Base-by-base conservation (phyloP, 257 asterid species). In the Cynanchum wilfordii region DNA sequence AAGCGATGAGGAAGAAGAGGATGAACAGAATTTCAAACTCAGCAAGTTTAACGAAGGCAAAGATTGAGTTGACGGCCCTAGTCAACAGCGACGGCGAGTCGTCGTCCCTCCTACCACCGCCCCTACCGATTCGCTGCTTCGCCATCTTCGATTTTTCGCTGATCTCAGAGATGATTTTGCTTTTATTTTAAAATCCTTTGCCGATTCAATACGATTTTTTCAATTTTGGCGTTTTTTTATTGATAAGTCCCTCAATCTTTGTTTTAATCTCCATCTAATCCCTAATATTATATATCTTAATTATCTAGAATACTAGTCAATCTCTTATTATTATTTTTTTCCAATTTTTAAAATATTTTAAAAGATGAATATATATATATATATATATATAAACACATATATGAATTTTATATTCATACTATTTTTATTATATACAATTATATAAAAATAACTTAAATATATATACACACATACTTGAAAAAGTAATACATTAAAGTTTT, bases 1-100 rank as follows among this genome's bases (percentile, higher is more conserved):
- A 93, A 57, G 89, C 89, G 54, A 84, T 49, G 85, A 93, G 64
- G 86, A 93, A 80, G 85, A 93, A 93, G 75, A 89, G 89, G 63
- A 88, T 81, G 81, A 93, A 90, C 69, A 93, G 93, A 84, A 93
- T 93, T 92, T 93, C 98, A 78, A 93, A 93, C 80, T 93, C 98
- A 1, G 98, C 98, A 52, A 87, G 83, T 3, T 89, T 85, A 68
- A 87, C 89, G 72, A 89, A 89, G 24, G 78, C 58, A 76, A 93
- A 88, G 15, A 88, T 89, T 15, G 93, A 87, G 82, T 80, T 75
- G 51, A 93, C 96, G 17, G 74, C 84, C 67, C 90, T 89, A 79
- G 96, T 90, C 81, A 90, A 66, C 75, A 82, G 66, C 72, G 88
- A 84, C 68, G 78, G 77, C 59, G 81, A 63, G 44, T 74, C 81